phyloP scores from a whole-genome alignment of 2,329 filamentous ascomycete genomes.

The Ophiosphaerella korrae region DNA sequence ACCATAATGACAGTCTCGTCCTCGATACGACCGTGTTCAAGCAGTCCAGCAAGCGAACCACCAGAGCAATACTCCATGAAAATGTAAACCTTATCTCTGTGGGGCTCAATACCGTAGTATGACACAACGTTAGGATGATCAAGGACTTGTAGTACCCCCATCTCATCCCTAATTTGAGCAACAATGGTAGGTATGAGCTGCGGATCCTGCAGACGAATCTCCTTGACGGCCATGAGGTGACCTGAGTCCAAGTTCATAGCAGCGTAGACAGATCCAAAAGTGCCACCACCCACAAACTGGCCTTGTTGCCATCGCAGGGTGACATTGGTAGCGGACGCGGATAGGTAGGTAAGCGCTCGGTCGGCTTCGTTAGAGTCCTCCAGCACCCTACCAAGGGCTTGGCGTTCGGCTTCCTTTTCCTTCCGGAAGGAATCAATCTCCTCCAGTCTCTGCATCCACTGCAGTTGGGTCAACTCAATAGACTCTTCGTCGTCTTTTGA shows the following conservation, averaged over 20 bases:
- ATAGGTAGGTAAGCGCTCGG: conserved; percentile 89
- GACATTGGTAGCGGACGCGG: conserved; percentile 91
- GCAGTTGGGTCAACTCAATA: conserved; percentile 71
- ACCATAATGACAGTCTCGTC: conserved; percentile 98
- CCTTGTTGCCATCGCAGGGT: conserved; percentile 98
- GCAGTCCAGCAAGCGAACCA: conserved; percentile 83
- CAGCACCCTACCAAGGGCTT: conserved; percentile 85
- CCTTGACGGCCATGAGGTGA: conserved; percentile 97
- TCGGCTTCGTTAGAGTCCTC: conserved; percentile 97
- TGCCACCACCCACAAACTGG: conserved; percentile 95
- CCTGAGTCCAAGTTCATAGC: conserved; percentile 97
- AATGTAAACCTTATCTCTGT: conserved; percentile 98
- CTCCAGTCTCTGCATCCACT: conserved; percentile 73
- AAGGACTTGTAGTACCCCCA: conserved; percentile 92
- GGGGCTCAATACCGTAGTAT: conserved; percentile 97
- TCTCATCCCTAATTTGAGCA: conserved; percentile 92
- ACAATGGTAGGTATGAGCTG: conserved; percentile 94
- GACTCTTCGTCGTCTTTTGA: conserved; percentile 85
- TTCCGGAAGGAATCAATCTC: conserved; percentile 79
- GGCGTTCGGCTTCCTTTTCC: conserved; percentile 81
- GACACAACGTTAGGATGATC: conserved; percentile 98
- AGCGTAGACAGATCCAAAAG: conserved; percentile 95
- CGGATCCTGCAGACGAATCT: conserved; percentile 95
- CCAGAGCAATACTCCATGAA: conserved; percentile 99
- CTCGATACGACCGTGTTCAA: conserved; percentile 96